A percentile compares a stretch with the other conserved stretches of the same genome.
phyloP scores from a whole-genome alignment of 805 yeast genomes.

The Torulaspora gathmanii region DNA sequence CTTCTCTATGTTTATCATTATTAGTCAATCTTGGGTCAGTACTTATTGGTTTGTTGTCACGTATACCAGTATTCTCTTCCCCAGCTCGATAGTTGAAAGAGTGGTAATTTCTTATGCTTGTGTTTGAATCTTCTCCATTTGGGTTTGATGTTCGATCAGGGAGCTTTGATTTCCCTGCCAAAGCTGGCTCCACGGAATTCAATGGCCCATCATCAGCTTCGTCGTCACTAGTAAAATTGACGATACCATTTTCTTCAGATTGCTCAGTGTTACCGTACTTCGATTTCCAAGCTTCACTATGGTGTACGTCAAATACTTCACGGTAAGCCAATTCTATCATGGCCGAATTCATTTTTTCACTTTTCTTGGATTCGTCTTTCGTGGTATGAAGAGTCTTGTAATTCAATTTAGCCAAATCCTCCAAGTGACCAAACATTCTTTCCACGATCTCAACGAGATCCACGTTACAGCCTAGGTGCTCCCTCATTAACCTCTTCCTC shows the following conservation, averaged over 20 bases:
- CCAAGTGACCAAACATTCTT: conserved; percentile 51
- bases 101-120: conserved; percentile 27
- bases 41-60: conserved; percentile 77
- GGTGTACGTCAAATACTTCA: conserved; percentile 47
- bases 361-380: conserved; percentile 7
- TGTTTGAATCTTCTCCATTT: neutral
- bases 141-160: conserved; percentile 9
- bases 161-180: conserved; percentile 7
- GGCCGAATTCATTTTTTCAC: conserved; percentile 45
- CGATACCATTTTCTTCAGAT: conserved; percentile 4
- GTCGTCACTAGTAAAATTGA: conserved; percentile 1
- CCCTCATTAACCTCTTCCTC: conserved; percentile 90
- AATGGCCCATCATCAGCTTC: conserved; percentile 5
- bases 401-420: conserved; percentile 34
- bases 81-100: conserved; percentile 90
- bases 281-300: conserved; percentile 43
- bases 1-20: conserved; percentile 57
- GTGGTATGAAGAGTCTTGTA: conserved; percentile 25
- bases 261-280: conserved; percentile 34
- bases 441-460: conserved; percentile 80
- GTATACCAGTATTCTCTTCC: conserved; percentile 74
- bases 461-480: conserved; percentile 91
- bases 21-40: conserved; percentile 76
- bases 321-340: conserved; percentile 73
- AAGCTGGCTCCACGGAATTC: neutral